phyloP scores from a whole-genome alignment of 2,329 filamentous ascomycete species.

The Aspergillus ruber region DNA sequence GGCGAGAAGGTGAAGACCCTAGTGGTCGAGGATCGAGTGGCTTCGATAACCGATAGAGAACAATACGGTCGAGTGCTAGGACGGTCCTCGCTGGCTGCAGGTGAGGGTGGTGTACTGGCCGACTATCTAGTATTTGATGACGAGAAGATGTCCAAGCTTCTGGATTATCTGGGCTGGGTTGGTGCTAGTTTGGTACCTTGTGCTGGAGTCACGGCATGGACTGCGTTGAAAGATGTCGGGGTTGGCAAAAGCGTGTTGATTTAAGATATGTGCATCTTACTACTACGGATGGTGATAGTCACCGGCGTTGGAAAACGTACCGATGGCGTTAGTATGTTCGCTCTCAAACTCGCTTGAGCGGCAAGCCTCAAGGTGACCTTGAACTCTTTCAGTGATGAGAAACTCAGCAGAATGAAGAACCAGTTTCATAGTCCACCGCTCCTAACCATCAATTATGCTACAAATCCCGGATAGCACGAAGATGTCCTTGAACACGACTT shows the following conservation, averaged over 20 bases:
- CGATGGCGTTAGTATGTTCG: slow-evolving; percentile 31
- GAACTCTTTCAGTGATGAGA: slow-evolving; percentile 32
- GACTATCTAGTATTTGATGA: slow-evolving; percentile 40
- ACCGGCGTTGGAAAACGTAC: slow-evolving; percentile 20
- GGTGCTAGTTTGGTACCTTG: slow-evolving; percentile 36
- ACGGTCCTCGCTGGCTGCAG: slow-evolving; percentile 37
- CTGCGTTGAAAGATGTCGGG: slow-evolving; percentile 33
- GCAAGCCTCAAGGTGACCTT: slow-evolving; percentile 32
- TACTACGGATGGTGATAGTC: not conserved
- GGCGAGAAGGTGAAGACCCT: slow-evolving; percentile 31
- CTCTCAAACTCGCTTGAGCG: slow-evolving; percentile 28
- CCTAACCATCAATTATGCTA: slow-evolving; percentile 27
- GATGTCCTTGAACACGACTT: slow-evolving; percentile 27
- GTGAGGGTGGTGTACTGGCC: slow-evolving; percentile 32
- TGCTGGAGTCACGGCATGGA: slow-evolving; percentile 43
- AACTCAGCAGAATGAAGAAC: slow-evolving; percentile 23
- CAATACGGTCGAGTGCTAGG: too few relatives aligned
- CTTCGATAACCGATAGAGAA: slow-evolving; percentile 36
- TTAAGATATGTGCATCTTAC: slow-evolving; percentile 28
- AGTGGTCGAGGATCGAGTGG: slow-evolving; percentile 31
- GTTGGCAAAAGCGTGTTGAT: slow-evolving; percentile 40
- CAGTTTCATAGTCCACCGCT: slow-evolving; percentile 18
- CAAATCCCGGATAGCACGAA: slow-evolving; percentile 24
- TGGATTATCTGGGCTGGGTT: slow-evolving; percentile 31
- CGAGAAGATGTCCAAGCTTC: slow-evolving; percentile 29